Conservation (phyloP, 257 asterid genomes). For the Linderniella brevidens region DNA sequence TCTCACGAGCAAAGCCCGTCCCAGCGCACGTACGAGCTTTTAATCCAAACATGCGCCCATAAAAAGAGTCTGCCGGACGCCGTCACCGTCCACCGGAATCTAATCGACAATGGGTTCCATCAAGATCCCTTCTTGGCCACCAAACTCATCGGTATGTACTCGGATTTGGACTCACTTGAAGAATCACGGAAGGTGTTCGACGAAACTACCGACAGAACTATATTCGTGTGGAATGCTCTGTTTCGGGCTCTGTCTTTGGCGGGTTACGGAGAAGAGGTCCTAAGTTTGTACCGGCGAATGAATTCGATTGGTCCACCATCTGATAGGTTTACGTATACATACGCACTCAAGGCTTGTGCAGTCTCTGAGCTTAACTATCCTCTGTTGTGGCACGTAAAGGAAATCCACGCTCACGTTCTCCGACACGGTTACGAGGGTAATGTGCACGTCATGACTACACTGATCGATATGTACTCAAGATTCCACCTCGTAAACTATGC, state of each 20-base stretch:
- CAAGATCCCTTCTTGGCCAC: conserved; percentile 82
- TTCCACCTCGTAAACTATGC: conserved; percentile 50
- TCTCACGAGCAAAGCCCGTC: conserved; percentile 37
- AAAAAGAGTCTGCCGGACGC: conserved; percentile 32
- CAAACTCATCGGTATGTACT: conserved; percentile 59
- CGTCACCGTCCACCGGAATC: conserved; percentile 29
- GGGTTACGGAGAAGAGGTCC: conserved; percentile 62
- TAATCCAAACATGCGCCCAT: conserved; percentile 48
- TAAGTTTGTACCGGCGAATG: conserved; percentile 44
- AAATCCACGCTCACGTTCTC: conserved; percentile 60
- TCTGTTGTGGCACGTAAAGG: conserved; percentile 28
- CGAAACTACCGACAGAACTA: conserved; percentile 29
- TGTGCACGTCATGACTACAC: conserved; percentile 77
- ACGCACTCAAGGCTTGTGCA: conserved; percentile 75
- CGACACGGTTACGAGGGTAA: conserved; percentile 58
- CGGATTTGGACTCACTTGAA: conserved; percentile 24
- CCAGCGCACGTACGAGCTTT: conserved; percentile 73
- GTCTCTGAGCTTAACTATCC: conserved; percentile 27
- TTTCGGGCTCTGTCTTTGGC: conserved; percentile 56
- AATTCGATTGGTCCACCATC: conserved; percentile 39
- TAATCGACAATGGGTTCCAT: conserved; percentile 47
- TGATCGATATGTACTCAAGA: conserved; percentile 70
- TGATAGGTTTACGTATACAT: conserved; percentile 83
- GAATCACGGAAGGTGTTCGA: conserved; percentile 79
- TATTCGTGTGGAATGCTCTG: conserved; percentile 69